Base-by-base conservation (phyloP, 306 rosid species). In the Cicer pinnatifidum region DNA sequence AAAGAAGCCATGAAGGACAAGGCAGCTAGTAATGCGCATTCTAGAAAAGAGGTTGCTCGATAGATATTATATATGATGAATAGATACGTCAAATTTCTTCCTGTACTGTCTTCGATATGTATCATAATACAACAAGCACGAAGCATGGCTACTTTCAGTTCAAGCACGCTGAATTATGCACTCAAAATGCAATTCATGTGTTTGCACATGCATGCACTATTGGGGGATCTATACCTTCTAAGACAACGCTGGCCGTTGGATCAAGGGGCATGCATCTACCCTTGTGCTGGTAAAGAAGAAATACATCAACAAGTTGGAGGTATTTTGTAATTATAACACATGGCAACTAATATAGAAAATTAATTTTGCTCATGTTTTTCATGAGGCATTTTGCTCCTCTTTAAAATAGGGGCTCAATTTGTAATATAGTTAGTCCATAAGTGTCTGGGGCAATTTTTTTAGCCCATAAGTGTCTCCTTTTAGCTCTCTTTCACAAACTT, bases 1-100 rank as follows among this genome's bases (percentile, higher is more conserved):
- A 94, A 89, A 84, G 98, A 94, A 86, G 95, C 97, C 80, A 62
- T 87, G 88, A 94, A 91, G 86, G 98, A 94, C 33, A 80, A 87
- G 76, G 62, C 85, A n/a, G 73, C 85, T 11, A 78, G 84, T 50
- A 88, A 75, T 69, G 52, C 59, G 6, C 71, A 76, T 66, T 44
- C 77, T 7, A 85, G 75, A 80, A 85, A 75, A 81, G 94, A 87
- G 6, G 75, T 12, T 9, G 69, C 69, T 70, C 67, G 59, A 43
- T 82, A 82, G 86, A 66, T 60, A 50, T 73, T 51, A 59, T 43
- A 28, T 28, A 28, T 28, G 35, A 28, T 28, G 35, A 28, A 28
- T 28, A 28, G 35, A 28, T 28, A 28, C 5, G 5, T 28, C 35
- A 3, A 28, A 3, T 28, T 28, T 28, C 35, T 28, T 28, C 35